Base-by-base conservation (phyloP, 2,329 filamentous ascomycete species). In the Didymella segeticola region DNA sequence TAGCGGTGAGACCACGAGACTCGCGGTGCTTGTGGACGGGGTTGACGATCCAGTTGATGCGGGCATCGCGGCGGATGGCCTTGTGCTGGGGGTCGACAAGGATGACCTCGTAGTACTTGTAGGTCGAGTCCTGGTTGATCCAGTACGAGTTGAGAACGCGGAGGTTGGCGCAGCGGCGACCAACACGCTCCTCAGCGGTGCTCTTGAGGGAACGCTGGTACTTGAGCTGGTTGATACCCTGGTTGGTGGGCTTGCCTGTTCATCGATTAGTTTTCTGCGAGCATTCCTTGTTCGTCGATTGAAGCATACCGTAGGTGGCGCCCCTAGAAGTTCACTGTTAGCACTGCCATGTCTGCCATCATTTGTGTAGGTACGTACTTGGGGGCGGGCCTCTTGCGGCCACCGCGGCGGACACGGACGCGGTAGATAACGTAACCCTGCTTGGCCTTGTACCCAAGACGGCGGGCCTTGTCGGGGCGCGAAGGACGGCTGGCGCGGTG, bases 31-130 rank as follows among this genome's bases (percentile, higher is more conserved):
- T 99, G 91, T 99, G 95, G 76, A 99, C 96, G 72, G 95, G 90
- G 84, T 96, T 96, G 84, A 93, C 91, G 86, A 99, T 99, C 95
- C 95, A 99, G 91, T 96, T 99, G 90, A 99, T 98, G 83, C 95
- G 93, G 76, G 95, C 85, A 81, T 99, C 95, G 78, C 90, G 91
- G 82, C 95, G 95, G 87, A 99, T 99, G 78, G 95, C 95, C 88
- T 98, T 98, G 91, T 99, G 95, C 86, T 96, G 90, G 79, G 95
- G 95, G 85, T 99, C 95, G 79, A 99, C 93, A 77, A 97, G 91
- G 85, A 99, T 98, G 82, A 98, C 89, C 85, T 99, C 95, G 86
- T 87, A 99, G 90, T 99, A 99, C 88, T 99, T 99, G 91, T 98
- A 99, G 83, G 95, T 99, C 60, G 93, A 97, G 86, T 99, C 95